Conservation (phyloP, 2,329 filamentous ascomycete species). For the Colletotrichum sp. region DNA sequence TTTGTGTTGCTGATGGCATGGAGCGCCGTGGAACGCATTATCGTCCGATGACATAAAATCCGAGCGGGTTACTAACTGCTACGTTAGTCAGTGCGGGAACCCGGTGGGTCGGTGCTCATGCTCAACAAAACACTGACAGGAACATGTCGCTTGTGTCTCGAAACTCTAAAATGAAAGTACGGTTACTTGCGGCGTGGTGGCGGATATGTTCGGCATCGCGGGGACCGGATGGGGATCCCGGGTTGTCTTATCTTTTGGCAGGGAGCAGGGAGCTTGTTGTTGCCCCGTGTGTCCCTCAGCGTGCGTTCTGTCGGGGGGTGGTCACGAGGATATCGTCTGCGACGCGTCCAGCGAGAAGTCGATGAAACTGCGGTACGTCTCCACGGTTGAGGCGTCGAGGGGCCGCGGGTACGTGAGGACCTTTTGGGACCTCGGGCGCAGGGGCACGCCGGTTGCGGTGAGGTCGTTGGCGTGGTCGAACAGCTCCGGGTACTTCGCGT, state of each 20-base stretch:
- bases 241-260: not conserved
- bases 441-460: slow-evolving; percentile 31
- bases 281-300: not conserved
- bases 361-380: slow-evolving; percentile 37
- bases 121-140: slow-evolving; percentile 5
- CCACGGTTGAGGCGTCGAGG: slow-evolving; percentile 29
- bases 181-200: not conserved
- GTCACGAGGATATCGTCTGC: slow-evolving; percentile 21
- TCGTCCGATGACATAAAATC: not conserved
- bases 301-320: not conserved
- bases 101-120: slow-evolving; percentile 7
- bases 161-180: not conserved
- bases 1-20: not conserved
- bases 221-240: not conserved
- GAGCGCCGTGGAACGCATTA: not conserved
- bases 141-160: not conserved
- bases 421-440: slow-evolving; percentile 26
- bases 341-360: slow-evolving; percentile 33
- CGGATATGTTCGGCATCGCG: slow-evolving; percentile 4
- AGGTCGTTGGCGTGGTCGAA: slow-evolving; percentile 29
- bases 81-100: slow-evolving; percentile 18
- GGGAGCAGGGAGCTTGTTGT: not conserved
- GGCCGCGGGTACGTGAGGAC: slow-evolving; percentile 34
- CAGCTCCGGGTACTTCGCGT: slow-evolving; percentile 35
- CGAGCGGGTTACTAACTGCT: slow-evolving; percentile 13